phyloP scores from a whole-genome alignment of 1,139 yeast species.

The Trichomonascaceae sp. region DNA sequence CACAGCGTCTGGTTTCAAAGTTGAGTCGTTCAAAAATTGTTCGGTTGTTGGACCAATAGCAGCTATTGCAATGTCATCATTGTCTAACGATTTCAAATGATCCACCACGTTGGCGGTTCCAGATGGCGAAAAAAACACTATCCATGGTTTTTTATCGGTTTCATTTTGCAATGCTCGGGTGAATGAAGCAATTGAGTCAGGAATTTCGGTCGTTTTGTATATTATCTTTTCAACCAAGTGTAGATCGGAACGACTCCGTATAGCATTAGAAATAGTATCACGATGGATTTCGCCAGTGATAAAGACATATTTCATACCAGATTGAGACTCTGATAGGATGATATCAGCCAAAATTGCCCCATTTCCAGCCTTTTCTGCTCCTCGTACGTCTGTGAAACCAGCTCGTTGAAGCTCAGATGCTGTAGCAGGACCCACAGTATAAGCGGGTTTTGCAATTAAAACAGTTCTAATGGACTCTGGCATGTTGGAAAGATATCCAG shows the following conservation, averaged over 20 bases:
- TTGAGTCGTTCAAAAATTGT: slow-evolving; percentile 47
- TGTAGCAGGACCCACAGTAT: slow-evolving; percentile 93
- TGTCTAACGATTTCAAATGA: slow-evolving; percentile 17
- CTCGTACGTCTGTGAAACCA: slow-evolving; percentile 66
- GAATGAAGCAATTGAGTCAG: slow-evolving; percentile 33
- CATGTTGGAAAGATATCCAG: slow-evolving; percentile 28
- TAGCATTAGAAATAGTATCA: slow-evolving; percentile 68
- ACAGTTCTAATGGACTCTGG: slow-evolving; percentile 17
- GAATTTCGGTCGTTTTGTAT: slow-evolving; percentile 56
- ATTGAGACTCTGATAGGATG: slow-evolving; percentile 42
- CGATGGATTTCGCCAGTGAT: slow-evolving; percentile 83
- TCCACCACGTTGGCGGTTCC: slow-evolving; percentile 64
- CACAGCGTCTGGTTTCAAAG: slow-evolving; percentile 55
- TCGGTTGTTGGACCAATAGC: slow-evolving; percentile 94
- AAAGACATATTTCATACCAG: slow-evolving; percentile 45
- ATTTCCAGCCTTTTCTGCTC: slow-evolving; percentile 76
- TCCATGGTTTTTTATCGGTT: slow-evolving; percentile 18
- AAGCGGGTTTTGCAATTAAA: slow-evolving; percentile 49
- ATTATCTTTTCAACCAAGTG: slow-evolving; percentile 58
- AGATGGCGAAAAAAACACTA: slow-evolving; percentile 87
- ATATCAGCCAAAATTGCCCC: slow-evolving; percentile 64
- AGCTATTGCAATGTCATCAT: slow-evolving; percentile 46
- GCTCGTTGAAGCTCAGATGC: slow-evolving; percentile 48
- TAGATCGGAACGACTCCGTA: slow-evolving; percentile 41
- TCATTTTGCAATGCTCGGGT: slow-evolving; percentile 7